Evolutionary conservation across 164 flowering plant species (phyloP).

Genomic region (Umbellularia californica): DNA sequence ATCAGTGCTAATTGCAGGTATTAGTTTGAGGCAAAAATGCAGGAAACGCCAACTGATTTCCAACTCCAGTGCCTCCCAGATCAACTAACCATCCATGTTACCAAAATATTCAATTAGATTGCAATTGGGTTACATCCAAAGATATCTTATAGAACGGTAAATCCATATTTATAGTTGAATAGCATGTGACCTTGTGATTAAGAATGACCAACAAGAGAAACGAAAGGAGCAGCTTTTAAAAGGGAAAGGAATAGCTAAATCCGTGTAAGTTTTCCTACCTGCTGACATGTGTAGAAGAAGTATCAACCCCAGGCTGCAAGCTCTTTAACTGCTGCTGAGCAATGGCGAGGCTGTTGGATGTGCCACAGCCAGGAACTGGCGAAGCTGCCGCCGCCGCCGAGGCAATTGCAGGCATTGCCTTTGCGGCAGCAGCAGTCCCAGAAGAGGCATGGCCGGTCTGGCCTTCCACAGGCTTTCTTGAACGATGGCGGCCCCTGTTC

Average conservation of each 20-base stretch:
- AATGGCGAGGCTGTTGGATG: constrained; percentile 36
- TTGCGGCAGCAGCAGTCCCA: constrained; percentile 34
- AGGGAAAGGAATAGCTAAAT: background rate
- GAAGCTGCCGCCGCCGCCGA: constrained; percentile 34
- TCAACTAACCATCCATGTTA: background rate
- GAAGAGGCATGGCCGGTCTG: constrained; percentile 69
- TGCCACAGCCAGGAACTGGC: constrained; percentile 31
- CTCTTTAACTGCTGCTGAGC: constrained; percentile 43
- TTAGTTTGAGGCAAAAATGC: background rate
- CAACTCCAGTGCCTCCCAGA: background rate
- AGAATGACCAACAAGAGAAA: background rate
- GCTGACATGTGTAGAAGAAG: constrained; percentile 29
- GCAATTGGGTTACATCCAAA: background rate
- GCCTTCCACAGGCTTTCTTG: constrained; percentile 99
- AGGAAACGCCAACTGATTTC: too few species aligned
- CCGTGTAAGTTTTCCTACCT: constrained; percentile 30
- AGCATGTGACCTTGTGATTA: background rate
- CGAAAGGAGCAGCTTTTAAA: background rate
- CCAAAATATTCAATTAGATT: background rate
- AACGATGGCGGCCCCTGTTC: constrained; percentile 97
- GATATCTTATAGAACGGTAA: background rate
- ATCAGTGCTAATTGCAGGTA: background rate
- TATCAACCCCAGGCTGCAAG: constrained; percentile 31
- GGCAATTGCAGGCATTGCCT: constrained; percentile 30
- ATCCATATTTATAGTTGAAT: background rate